phyloP scores from a whole-genome alignment of 2,329 filamentous ascomycete species.

The Acephala macrosclerotiorum region DNA sequence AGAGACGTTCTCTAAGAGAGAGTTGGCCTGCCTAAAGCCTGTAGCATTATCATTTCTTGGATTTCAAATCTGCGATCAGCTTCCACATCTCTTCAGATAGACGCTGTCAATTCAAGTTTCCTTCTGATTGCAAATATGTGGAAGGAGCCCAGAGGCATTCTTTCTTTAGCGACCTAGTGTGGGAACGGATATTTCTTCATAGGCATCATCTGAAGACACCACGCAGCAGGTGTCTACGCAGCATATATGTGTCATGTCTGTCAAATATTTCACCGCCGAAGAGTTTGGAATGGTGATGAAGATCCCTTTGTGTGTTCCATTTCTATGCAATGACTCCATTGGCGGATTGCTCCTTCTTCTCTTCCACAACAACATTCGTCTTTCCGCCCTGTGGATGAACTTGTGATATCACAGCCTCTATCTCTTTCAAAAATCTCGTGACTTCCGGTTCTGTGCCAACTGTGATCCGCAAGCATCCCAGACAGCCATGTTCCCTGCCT shows the following conservation, averaged over 20 bases:
- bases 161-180: no score
- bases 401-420: slow-evolving; percentile 51
- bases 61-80: no score
- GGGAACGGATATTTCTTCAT: no score
- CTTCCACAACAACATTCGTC: slow-evolving; percentile 24
- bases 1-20: neutral
- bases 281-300: neutral
- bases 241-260: no score
- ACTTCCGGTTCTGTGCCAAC: slow-evolving; percentile 91
- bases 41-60: no score
- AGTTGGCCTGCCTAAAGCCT: neutral
- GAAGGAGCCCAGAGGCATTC: no score
- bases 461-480: slow-evolving; percentile 89
- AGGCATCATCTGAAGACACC: no score
- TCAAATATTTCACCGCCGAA: no score
- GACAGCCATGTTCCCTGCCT: slow-evolving; percentile 89
- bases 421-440: slow-evolving; percentile 75
- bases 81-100: no score
- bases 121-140: no score
- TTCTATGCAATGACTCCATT: slow-evolving; percentile 39
- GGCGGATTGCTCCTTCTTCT: slow-evolving; percentile 36
- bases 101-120: no score
- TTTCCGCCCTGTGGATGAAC: slow-evolving; percentile 26
- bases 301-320: slow-evolving; percentile 4
- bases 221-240: no score